These are phyloP conservation scores for Spatholobus suberectus DNA, from an alignment of 306 rosid species.

Conservation along the genomic window DNA sequence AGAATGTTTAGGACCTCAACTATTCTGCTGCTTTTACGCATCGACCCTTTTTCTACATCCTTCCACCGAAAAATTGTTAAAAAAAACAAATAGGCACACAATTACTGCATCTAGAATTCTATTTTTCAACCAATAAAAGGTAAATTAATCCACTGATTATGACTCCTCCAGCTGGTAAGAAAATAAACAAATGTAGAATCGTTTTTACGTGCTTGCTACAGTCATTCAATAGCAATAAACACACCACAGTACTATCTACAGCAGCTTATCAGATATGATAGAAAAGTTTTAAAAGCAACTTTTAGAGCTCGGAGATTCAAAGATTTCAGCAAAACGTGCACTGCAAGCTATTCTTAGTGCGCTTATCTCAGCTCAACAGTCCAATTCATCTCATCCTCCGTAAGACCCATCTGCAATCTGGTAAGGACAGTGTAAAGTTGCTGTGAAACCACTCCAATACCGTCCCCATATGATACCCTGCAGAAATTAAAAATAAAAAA, in stretches of 20 bases:
- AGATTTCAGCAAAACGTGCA: conserved; percentile 12
- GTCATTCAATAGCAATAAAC: conserved; percentile 37
- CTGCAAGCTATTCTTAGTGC: conserved; percentile 13
- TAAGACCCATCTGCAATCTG: conserved; percentile 91
- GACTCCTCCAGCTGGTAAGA: conserved; percentile 31
- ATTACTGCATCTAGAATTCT: conserved; percentile 11
- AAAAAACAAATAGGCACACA: neutral
- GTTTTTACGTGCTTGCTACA: conserved; percentile 22
- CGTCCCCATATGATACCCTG: conserved; percentile 72
- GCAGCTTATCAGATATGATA: conserved; percentile 17
- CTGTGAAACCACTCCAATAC: conserved; percentile 78
- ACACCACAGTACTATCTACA: conserved; percentile 18
- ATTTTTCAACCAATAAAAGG: conserved; percentile 13
- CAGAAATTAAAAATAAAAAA: conserved; percentile 16
- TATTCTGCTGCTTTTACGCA: neutral
- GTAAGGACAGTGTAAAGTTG: conserved; percentile 85
- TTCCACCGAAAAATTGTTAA: neutral
- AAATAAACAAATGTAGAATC: conserved; percentile 28
- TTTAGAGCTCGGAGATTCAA: neutral
- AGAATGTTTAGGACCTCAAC: neutral
- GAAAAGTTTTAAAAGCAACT: neutral
- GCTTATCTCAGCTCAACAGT: conserved; percentile 73
- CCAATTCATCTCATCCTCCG: conserved; percentile 86
- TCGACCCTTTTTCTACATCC: neutral
- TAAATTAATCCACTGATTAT: neutral